A percentile compares a stretch with the other conserved stretches of the same genome.
phyloP scores from a whole-genome alignment of 768 basidiomycete species.

The Collybia sp. region DNA sequence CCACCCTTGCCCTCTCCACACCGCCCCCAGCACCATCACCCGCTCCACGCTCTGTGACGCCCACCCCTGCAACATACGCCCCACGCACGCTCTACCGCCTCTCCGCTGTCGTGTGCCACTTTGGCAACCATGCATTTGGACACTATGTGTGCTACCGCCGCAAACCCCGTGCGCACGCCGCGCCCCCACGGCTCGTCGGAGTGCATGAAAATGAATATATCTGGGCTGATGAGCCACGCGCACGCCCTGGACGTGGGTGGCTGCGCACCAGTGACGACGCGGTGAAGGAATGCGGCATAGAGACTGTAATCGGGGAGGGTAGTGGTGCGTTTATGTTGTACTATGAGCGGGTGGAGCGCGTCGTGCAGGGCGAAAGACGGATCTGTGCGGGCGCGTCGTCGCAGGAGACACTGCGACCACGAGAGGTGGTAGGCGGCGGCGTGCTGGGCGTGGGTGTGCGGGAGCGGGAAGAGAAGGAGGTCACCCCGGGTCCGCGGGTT shows the following conservation, averaged over 20 bases:
- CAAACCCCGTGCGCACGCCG: constrained; percentile 56
- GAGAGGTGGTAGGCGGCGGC: constrained; percentile 8
- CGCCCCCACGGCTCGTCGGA: constrained; percentile 26
- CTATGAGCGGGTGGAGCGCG: constrained; percentile 65
- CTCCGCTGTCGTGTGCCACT: constrained; percentile 85
- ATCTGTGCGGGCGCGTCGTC: constrained; percentile 11
- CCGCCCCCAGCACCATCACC: constrained; percentile 34
- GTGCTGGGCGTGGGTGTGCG: constrained; percentile 3
- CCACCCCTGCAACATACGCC: constrained; percentile 49
- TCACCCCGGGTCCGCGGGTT: too few relatives aligned
- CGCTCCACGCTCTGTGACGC: constrained; percentile 45
- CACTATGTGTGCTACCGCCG: constrained; percentile 93
- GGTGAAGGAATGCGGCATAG: constrained; percentile 72
- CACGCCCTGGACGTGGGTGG: constrained; percentile 65
- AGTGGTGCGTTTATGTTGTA: constrained; percentile 88
- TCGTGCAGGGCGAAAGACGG: constrained; percentile 13
- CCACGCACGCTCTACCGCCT: constrained; percentile 80
- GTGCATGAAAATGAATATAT: constrained; percentile 33
- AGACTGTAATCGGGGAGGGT: constrained; percentile 69
- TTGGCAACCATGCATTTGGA: constrained; percentile 88
- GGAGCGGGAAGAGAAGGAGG: background rate
- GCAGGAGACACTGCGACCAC: background rate
- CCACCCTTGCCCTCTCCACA: constrained; percentile 67
- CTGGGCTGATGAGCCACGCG: constrained; percentile 45
- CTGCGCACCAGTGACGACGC: constrained; percentile 83